Evolutionary conservation across 108 stramenopile species (phyloP).

Genomic region (Nitzschia sp.): DNA sequence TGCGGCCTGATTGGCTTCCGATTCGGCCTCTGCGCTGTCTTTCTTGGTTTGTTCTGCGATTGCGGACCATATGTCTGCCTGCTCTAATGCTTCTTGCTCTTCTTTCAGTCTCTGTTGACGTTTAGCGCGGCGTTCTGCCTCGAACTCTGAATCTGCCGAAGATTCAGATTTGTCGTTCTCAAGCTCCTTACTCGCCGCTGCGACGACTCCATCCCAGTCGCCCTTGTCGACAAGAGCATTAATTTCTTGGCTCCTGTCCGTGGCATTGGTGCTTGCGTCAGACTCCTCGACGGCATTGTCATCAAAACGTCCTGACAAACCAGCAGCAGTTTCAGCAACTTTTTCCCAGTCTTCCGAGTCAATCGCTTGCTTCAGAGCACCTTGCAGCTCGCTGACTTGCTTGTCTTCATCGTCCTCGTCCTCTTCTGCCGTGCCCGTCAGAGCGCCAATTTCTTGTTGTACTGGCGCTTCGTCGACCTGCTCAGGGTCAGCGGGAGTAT

Average conservation of each 20-base stretch:
- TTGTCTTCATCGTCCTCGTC: constrained; percentile 2
- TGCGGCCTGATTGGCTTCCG: constrained; percentile 45
- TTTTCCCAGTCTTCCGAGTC: constrained; percentile 88
- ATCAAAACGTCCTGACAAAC: constrained; percentile 33
- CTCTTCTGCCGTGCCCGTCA: not conserved
- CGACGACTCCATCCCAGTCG: constrained; percentile 79
- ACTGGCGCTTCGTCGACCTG: constrained; percentile 9
- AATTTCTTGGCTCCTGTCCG: constrained; percentile 44
- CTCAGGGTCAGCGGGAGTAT: constrained; percentile 15
- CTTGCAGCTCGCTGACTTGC: constrained; percentile 47
- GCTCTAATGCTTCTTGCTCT: constrained; percentile 81
- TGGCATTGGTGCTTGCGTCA: constrained; percentile 18
- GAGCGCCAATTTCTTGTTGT: not conserved
- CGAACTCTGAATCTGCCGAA: not conserved
- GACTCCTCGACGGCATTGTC: not conserved
- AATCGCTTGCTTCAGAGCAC: constrained; percentile 56
- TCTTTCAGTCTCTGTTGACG: constrained; percentile 49
- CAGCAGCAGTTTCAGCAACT: constrained; percentile 73
- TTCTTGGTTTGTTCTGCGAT: constrained; percentile 87
- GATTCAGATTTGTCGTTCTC: constrained; percentile 26
- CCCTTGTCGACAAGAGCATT: constrained; percentile 72
- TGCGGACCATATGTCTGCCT: constrained; percentile 80
- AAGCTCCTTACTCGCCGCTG: constrained; percentile 52
- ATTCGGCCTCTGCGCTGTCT: constrained; percentile 30
- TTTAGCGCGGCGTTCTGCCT: constrained; percentile 9